Conservation (phyloP, 202 grass and related monocot genomes). For the Miscanthus sacchariflorus region DNA sequence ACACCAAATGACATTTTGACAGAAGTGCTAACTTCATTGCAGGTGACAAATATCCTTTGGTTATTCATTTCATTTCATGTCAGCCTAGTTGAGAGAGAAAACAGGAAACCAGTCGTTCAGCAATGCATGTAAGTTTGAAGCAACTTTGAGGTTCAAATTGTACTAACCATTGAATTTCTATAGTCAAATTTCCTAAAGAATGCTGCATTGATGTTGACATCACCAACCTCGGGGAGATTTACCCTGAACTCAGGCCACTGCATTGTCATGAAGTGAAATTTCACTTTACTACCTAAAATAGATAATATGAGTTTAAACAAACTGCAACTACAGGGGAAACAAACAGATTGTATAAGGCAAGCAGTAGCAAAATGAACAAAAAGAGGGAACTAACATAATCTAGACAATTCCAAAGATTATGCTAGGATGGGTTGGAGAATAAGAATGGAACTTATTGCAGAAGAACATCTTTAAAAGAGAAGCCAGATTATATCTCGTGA, state of each 20-base stretch:
- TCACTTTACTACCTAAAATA: slow-evolving; percentile 33
- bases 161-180: slow-evolving; percentile 80
- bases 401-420: slow-evolving; percentile 28
- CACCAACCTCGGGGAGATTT: slow-evolving; percentile 69
- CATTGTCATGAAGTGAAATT: slow-evolving; percentile 49
- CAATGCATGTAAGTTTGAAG: not conserved
- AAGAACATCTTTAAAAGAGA: not conserved
- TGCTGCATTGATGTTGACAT: slow-evolving; percentile 88
- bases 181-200: slow-evolving; percentile 97
- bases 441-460: not conserved
- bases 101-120: slow-evolving; percentile 14
- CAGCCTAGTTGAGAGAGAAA: not conserved
- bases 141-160: slow-evolving; percentile 32
- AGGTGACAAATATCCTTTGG: not conserved
- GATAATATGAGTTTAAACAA: slow-evolving; percentile 6
- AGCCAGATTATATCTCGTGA: not conserved
- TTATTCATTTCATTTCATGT: slow-evolving; percentile 24
- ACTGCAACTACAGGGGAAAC: slow-evolving; percentile 9
- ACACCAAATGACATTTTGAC: slow-evolving; percentile 1
- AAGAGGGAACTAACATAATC: not conserved
- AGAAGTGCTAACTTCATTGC: slow-evolving; percentile 2
- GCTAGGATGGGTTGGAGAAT: not conserved
- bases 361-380: slow-evolving; percentile 25
- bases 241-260: slow-evolving; percentile 88
- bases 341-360: slow-evolving; percentile 14